A percentile compares a stretch with the other conserved stretches of the same genome.
These are phyloP conservation scores for Nepenthes gracilis DNA, from an alignment of 148 eudicot genomes.

Conservation along the genomic window DNA sequence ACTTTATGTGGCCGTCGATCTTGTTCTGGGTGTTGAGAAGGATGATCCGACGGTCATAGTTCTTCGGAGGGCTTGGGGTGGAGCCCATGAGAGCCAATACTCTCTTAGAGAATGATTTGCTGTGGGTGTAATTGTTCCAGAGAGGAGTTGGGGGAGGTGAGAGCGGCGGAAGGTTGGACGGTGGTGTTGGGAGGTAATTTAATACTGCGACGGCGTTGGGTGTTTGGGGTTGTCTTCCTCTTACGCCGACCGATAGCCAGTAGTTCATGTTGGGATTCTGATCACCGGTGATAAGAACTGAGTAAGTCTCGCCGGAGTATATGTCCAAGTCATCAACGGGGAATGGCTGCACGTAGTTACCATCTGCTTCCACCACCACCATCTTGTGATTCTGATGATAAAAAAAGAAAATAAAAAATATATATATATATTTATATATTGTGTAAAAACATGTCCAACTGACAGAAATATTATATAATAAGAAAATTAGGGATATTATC, in stretches of 20 bases:
- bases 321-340: conserved; percentile 55
- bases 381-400: conserved; percentile 53
- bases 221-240: conserved; percentile 59
- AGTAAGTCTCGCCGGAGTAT: conserved; percentile 89
- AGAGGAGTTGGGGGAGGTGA: conserved; percentile 48
- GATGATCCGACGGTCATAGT: conserved; percentile 24
- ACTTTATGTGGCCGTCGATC: conserved; percentile 44
- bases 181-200: conserved; percentile 26
- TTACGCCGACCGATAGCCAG: conserved; percentile 66
- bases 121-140: conserved; percentile 55
- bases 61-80: conserved; percentile 29
- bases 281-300: conserved; percentile 48
- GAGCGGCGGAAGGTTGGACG: conserved; percentile 28
- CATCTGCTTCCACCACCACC: conserved; percentile 81
- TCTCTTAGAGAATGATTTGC: conserved; percentile 38
- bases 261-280: conserved; percentile 53
- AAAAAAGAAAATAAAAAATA: neutral
- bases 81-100: conserved; percentile 39
- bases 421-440: too few species aligned
- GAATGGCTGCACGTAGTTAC: conserved; percentile 66
- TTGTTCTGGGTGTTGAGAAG: conserved; percentile 70
- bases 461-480: too few species aligned
- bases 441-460: too few species aligned
- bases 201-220: conserved; percentile 63
- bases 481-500: too few species aligned